A percentile compares a stretch with the other conserved stretches of the same genome.
Evolutionary conservation across 1,284 basidiomycete genomes (phyloP).

Genomic region (Microbotryum intermedium): DNA sequence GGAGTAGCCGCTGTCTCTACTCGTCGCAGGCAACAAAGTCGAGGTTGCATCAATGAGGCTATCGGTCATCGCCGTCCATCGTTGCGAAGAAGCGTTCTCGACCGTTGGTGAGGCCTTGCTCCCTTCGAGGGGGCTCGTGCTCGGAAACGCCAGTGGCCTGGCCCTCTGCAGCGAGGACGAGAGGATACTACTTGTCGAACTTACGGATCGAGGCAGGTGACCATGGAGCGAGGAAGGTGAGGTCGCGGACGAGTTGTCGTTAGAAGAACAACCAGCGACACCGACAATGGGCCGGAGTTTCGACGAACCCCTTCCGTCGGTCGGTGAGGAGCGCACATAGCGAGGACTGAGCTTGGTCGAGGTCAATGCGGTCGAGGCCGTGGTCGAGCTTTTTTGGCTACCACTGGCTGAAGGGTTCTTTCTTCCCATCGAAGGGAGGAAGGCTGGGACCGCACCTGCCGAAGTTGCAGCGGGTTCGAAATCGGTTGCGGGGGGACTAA

Average conservation of each 20-base stretch:
- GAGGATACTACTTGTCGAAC: constrained; percentile 21
- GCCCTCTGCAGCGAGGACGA: constrained; percentile 10
- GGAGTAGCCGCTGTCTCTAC: too few relatives aligned
- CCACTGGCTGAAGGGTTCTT: not conserved
- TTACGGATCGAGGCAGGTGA: constrained; percentile 9
- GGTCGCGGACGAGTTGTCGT: not conserved
- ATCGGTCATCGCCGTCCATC: too few relatives aligned
- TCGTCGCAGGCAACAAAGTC: too few relatives aligned
- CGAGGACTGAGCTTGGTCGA: constrained; percentile 5
- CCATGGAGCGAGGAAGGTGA: too few relatives aligned
- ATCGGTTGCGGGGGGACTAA: constrained; percentile 8
- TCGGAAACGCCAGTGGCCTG: too few relatives aligned
- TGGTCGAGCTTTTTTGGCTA: not conserved
- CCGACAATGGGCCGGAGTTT: not conserved
- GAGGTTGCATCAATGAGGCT: too few relatives aligned
- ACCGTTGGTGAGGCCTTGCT: too few relatives aligned
- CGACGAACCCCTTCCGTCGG: not conserved
- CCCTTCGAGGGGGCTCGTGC: too few relatives aligned
- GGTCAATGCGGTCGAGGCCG: not conserved
- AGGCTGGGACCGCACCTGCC: constrained; percentile 12
- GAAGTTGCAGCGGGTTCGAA: constrained; percentile 14
- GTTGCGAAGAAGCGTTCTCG: too few relatives aligned
- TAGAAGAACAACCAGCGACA: not conserved
- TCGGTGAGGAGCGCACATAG: constrained; percentile 5
- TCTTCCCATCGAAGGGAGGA: constrained; percentile 15